phyloP scores from a whole-genome alignment of 176 grass and related monocot species.

The Coix lacrymajobi region DNA sequence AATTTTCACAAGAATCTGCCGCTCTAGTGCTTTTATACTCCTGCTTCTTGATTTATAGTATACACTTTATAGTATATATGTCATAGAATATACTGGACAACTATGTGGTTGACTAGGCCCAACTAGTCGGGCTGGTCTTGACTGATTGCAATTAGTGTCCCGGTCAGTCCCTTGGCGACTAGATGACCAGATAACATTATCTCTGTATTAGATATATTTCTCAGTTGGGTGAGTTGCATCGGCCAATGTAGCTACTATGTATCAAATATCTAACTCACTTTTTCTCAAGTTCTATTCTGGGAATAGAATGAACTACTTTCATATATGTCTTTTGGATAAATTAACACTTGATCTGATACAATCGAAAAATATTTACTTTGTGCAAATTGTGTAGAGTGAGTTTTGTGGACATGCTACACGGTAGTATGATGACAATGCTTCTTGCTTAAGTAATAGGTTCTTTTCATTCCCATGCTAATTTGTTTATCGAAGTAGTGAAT shows the following conservation, averaged over 20 bases:
- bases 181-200: neutral
- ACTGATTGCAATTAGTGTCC: neutral
- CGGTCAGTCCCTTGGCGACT: neutral
- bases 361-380: neutral
- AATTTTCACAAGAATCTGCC: neutral
- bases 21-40: neutral
- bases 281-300: neutral
- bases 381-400: neutral
- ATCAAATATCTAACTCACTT: neutral
- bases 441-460: neutral
- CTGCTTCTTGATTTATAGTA: neutral
- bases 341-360: neutral
- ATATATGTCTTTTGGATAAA: neutral
- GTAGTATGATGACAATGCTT: neutral
- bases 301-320: neutral
- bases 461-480: neutral
- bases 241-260: neutral
- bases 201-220: neutral
- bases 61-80: neutral
- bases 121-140: neutral
- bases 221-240: neutral
- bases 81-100: neutral
- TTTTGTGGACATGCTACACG: neutral
- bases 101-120: neutral
- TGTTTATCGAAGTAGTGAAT: neutral